Percentiles rank a stretch among this genome's conserved stretches.
Conservation (phyloP, 345 rosid genomes). For the Populus nigra region DNA sequence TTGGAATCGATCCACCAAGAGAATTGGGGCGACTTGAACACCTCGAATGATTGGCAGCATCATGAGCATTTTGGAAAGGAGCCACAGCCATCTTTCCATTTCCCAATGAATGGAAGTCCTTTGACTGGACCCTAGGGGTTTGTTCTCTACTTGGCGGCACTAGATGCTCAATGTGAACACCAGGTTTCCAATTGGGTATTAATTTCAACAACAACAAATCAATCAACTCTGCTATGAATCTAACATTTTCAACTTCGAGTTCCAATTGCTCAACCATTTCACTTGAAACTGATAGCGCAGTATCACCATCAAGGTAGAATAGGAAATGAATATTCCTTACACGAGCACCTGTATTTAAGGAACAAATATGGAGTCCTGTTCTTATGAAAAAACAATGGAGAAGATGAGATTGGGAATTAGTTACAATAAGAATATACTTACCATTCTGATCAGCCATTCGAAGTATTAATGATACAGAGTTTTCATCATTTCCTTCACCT, state of each 20-base stretch:
- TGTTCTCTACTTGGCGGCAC: conserved; percentile 14
- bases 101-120: conserved; percentile 20
- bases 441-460: conserved; percentile 27
- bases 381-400: neutral
- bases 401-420: conserved; percentile 13
- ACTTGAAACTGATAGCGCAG: conserved; percentile 18
- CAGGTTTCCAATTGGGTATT: conserved; percentile 20
- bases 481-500: conserved; percentile 21
- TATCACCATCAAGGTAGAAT: conserved; percentile 21
- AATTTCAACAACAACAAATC: conserved; percentile 17
- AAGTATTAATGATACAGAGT: conserved; percentile 19
- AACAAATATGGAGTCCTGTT: neutral
- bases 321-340: conserved; percentile 26
- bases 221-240: conserved; percentile 19
- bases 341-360: conserved; percentile 11
- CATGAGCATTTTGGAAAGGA: conserved; percentile 21
- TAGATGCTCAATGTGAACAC: conserved; percentile 11
- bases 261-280: conserved; percentile 30
- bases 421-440: conserved; percentile 12
- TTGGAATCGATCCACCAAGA: conserved; percentile 16
- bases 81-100: conserved; percentile 22
- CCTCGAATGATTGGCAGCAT: conserved; percentile 25
- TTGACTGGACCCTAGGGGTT: neutral
- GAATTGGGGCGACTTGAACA: conserved; percentile 17
- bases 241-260: conserved; percentile 12